Conservation (phyloP, 495 filamentous ascomycete genomes). For the Cryomyces antarcticus region DNA sequence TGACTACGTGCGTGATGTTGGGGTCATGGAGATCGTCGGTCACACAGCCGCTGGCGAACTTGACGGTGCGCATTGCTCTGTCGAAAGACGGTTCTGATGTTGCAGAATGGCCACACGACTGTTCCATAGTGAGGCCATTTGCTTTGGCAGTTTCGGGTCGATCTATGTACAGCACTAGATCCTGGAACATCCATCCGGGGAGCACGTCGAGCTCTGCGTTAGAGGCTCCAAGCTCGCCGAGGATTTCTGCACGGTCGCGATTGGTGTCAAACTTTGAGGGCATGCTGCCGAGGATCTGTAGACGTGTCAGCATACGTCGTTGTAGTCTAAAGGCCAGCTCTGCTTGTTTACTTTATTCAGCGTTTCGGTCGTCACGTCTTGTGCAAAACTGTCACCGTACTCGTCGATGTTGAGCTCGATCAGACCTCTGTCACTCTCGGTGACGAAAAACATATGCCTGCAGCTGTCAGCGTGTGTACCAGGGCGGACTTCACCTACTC, state of each 20-base stretch:
- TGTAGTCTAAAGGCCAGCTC: too few species aligned
- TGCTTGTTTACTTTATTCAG: constrained; percentile 26
- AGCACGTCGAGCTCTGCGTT: constrained; percentile 29
- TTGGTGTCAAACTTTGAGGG: constrained; percentile 15
- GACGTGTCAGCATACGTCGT: too few species aligned
- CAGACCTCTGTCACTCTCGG: constrained; percentile 22
- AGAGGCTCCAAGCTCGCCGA: constrained; percentile 33
- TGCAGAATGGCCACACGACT: too few species aligned
- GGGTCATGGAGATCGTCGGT: constrained; percentile 25
- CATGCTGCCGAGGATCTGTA: constrained; percentile 22
- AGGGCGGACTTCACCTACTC: too few species aligned
- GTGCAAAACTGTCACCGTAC: constrained; percentile 67
- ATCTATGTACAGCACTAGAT: constrained; percentile 36
- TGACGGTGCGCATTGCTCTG: constrained; percentile 25
- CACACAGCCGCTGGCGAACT: constrained; percentile 43
- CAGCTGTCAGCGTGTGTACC: constrained; percentile 7
- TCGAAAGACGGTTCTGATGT: not conserved
- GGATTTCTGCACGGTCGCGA: constrained; percentile 17
- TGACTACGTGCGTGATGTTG: constrained; percentile 44
- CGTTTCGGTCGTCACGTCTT: constrained; percentile 47
- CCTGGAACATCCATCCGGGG: constrained; percentile 47
- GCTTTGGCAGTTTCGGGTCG: not conserved
- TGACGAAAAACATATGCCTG: constrained; percentile 35
- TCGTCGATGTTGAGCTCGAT: constrained; percentile 41
- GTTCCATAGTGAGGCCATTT: not conserved